Base-by-base conservation (phyloP, 495 filamentous ascomycete genomes). In the Glarea lozoyensis region DNA sequence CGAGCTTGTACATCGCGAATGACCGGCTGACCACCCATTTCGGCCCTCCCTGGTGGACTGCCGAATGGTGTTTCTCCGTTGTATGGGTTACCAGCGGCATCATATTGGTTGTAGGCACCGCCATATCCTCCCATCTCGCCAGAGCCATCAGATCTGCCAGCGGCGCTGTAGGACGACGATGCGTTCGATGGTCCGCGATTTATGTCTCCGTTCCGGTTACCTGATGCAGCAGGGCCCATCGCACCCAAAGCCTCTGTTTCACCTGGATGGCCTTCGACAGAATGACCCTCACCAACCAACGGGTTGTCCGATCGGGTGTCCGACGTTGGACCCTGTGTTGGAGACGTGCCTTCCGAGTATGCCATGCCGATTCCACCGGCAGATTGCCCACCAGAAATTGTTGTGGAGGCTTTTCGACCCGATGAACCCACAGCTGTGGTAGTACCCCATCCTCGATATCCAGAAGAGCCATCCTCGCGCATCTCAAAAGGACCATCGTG, bases 391-490 rank as follows among this genome's bases (percentile, higher is more conserved):
- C 87, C 88, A 15, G 85, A 90, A 42, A 95, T 70, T 29, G 88
- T 93, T 24, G 86, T 94, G 9, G 88, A 94, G 6, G 81, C 72
- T 57, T 96, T 94, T 29, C 88, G 75, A 15, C 75, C 76, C n/a
- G 84, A 86, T 12, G 78, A 78, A n/a, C n/a, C n/a, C 10, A 57
- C 73, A 15, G 67, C 66, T 3, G 76, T 73, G 15, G 82, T 86
- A n/a, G 86, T 84, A 24, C 92, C 92, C 92, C 92, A 98, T 46
- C 92, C 92, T 56, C 92, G 74, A 60, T 98, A 98, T 21, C 92
- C 92, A 7, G 76, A 69, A 19, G 65, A 68, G 44, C 71, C 76
- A 43, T 86, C 83, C 44, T 81, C 75, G 36, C 60, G 62, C 75
- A 79, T 80, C 54, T 88, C 82, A 54, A 79, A 86, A 34, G 68